A percentile compares a stretch with the other conserved stretches of the same genome.
Evolutionary conservation across 495 filamentous ascomycete genomes (phyloP).

Genomic region (Zalerion maritima): DNA sequence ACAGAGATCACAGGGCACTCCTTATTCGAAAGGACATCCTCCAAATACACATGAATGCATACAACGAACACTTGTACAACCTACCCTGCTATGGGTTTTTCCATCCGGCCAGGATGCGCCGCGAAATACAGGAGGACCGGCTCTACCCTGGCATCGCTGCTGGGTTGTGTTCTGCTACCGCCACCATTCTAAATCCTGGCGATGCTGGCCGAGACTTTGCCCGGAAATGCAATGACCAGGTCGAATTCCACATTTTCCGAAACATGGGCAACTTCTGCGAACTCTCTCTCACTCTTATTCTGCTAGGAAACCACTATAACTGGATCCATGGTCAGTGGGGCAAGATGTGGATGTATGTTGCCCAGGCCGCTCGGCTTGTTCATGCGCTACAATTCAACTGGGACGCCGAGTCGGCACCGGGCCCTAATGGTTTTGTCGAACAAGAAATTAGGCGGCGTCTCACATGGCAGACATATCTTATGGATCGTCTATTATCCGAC

Average conservation of each 20-base stretch:
- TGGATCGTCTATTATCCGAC: slow-evolving; percentile 5
- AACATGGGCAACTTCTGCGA: slow-evolving; percentile 4
- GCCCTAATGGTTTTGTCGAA: slow-evolving; percentile 3
- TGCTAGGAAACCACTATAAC: slow-evolving; percentile 4
- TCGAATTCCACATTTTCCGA: slow-evolving; percentile 6
- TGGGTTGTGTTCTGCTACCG: slow-evolving; percentile 3
- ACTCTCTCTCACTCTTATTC: slow-evolving; percentile 1
- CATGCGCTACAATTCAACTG: slow-evolving; percentile 7
- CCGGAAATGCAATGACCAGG: slow-evolving; percentile 2
- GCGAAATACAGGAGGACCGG: slow-evolving; percentile 5
- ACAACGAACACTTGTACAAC: slow-evolving; percentile 4
- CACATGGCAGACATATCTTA: slow-evolving; percentile 7
- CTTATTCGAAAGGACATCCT: slow-evolving; percentile 5
- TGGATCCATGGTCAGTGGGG: slow-evolving; percentile 2
- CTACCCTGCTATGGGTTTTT: slow-evolving; percentile 6
- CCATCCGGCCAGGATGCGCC: slow-evolving; percentile 5
- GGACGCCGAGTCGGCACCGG: slow-evolving; percentile 2
- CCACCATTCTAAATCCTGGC: slow-evolving; percentile 1
- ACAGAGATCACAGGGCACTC: neutral
- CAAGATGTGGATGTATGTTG: slow-evolving; percentile 6
- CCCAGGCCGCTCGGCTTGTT: slow-evolving; percentile 4
- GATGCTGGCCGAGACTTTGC: slow-evolving; percentile 3
- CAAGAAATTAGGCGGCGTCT: slow-evolving; percentile 7
- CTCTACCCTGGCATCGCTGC: slow-evolving; percentile 4
- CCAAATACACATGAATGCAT: slow-evolving; percentile 5